Conservation (phyloP, 306 rosid genomes). For the Hippophae tibetana region DNA sequence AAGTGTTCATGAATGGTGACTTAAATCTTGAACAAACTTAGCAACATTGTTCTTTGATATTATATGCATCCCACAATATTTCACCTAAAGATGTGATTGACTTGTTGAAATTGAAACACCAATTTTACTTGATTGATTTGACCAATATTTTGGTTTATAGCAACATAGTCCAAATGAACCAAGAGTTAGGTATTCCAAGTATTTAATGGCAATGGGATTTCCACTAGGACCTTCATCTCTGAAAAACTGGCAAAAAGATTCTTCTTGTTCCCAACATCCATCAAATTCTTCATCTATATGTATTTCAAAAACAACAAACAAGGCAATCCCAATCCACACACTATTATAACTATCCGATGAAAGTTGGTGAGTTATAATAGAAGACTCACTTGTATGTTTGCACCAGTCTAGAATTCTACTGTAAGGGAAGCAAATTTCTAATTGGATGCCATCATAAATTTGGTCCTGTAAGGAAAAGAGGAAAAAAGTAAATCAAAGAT, state of each 20-base stretch:
- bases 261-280: background rate
- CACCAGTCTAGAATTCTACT: slow-evolving; percentile 4
- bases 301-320: slow-evolving; percentile 2
- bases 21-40: too few relatives aligned
- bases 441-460: background rate
- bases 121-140: background rate
- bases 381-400: background rate
- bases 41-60: too few relatives aligned
- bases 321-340: background rate
- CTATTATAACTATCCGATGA: background rate
- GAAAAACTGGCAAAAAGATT: background rate
- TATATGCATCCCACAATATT: too few relatives aligned
- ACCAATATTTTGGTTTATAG: background rate
- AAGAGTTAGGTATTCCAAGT: background rate
- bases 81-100: too few relatives aligned
- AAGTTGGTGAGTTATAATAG: background rate
- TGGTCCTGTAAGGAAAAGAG: background rate
- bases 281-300: background rate
- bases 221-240: background rate
- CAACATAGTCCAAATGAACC: slow-evolving; percentile 1
- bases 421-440: background rate
- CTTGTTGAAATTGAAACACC: background rate
- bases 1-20: too few relatives aligned
- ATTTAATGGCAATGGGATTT: background rate
- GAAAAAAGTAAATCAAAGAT: background rate